phyloP scores from a whole-genome alignment of 2,329 filamentous ascomycete species.

The Aureobasidium sp. region DNA sequence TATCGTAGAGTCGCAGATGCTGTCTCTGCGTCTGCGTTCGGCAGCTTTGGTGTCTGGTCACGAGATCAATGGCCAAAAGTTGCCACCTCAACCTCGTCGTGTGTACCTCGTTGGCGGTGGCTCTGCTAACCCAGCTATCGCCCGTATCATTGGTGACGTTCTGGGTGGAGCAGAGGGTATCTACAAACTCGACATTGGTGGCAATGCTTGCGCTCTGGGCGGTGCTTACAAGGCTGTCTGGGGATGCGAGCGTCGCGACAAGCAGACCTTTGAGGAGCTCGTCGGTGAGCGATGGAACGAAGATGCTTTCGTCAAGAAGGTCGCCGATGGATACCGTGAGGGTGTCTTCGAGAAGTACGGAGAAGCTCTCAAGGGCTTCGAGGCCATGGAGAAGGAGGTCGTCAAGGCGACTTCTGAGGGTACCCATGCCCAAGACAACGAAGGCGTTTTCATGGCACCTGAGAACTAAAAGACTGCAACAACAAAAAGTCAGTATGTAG shows the following conservation, averaged over 20 bases:
- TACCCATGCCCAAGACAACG: slow-evolving; percentile 9
- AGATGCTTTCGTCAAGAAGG: slow-evolving; percentile 69
- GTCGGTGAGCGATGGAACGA: slow-evolving; percentile 80
- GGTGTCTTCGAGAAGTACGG: slow-evolving; percentile 73
- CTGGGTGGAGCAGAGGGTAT: slow-evolving; percentile 84
- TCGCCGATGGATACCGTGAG: slow-evolving; percentile 70
- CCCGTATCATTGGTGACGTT: slow-evolving; percentile 74
- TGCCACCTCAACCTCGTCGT: slow-evolving; percentile 77
- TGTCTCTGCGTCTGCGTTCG: slow-evolving; percentile 81
- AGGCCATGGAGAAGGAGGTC: slow-evolving; percentile 61
- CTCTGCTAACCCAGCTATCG: slow-evolving; percentile 81
- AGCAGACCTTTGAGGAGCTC: slow-evolving; percentile 79
- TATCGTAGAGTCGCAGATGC: slow-evolving; percentile 91
- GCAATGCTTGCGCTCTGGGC: slow-evolving; percentile 88
- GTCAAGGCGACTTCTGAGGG: slow-evolving; percentile 28
- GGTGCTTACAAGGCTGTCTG: slow-evolving; percentile 95
- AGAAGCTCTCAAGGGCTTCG: slow-evolving; percentile 65
- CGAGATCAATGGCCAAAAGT: slow-evolving; percentile 33
- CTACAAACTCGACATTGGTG: slow-evolving; percentile 86
- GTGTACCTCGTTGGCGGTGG: slow-evolving; percentile 95
- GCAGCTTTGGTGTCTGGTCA: slow-evolving; percentile 55
- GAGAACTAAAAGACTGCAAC: background rate
- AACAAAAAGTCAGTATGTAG: background rate
- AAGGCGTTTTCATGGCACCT: slow-evolving; percentile 11
- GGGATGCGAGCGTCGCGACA: slow-evolving; percentile 60